phyloP scores from a whole-genome alignment of 176 grass and related monocot genomes.

The Ensete ventricosum region DNA sequence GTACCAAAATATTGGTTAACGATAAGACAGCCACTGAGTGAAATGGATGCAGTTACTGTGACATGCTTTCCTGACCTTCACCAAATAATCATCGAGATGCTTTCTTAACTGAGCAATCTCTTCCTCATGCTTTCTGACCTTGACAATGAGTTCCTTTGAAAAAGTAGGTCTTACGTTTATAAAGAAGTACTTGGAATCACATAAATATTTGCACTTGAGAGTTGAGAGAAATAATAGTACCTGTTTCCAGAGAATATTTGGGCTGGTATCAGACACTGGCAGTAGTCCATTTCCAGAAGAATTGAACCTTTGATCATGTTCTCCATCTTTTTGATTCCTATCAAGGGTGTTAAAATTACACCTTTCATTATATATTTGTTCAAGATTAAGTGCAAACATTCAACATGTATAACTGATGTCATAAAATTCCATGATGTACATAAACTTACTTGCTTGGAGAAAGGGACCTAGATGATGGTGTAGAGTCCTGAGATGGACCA shows the following conservation, averaged over 20 bases:
- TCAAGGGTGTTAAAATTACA: constrained; percentile 14
- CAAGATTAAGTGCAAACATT: neutral
- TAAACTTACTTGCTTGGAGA: constrained; percentile 63
- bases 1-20: constrained; percentile 24
- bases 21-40: constrained; percentile 13
- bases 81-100: constrained; percentile 67
- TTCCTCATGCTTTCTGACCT: constrained; percentile 71
- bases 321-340: constrained; percentile 59
- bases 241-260: constrained; percentile 69
- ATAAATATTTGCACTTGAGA: constrained; percentile 21
- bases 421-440: constrained; percentile 3
- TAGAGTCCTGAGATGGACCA: constrained; percentile 50
- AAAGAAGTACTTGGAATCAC: constrained; percentile 5
- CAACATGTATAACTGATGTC: too few species aligned
- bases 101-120: constrained; percentile 75
- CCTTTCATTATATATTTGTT: neutral
- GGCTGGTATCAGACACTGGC: constrained; percentile 43
- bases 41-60: neutral
- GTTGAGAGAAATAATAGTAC: constrained; percentile 22
- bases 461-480: constrained; percentile 65
- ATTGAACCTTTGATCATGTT: constrained; percentile 50
- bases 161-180: neutral
- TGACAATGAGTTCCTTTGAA: constrained; percentile 56
- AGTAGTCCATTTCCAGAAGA: constrained; percentile 32
- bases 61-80: constrained; percentile 42